These are phyloP conservation scores for Austroboletus niveus DNA, from an alignment of 1,284 basidiomycete genomes.

Conservation along the genomic window DNA sequence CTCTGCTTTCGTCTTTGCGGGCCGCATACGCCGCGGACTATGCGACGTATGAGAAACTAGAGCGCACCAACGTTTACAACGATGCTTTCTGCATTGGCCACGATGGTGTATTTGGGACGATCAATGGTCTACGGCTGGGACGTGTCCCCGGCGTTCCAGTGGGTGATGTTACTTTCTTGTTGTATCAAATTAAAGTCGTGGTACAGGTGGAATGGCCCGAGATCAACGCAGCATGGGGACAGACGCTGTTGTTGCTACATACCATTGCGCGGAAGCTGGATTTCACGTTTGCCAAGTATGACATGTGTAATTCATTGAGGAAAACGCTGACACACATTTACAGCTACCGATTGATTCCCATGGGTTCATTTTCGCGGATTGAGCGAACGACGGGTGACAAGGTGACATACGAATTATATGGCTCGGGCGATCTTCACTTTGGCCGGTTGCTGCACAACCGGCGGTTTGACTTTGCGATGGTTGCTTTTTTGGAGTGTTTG, in stretches of 20 bases:
- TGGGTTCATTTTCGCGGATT: conserved; percentile 91
- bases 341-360: conserved; percentile 86
- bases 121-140: conserved; percentile 92
- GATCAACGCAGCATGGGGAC: conserved; percentile 99
- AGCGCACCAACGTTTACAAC: conserved; percentile 96
- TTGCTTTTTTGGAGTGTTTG: conserved; percentile 92
- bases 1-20: conserved; percentile 67
- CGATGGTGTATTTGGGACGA: conserved; percentile 91
- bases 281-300: conserved; percentile 80
- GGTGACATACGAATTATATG: conserved; percentile 84
- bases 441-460: conserved; percentile 90
- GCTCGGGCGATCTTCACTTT: conserved; percentile 87
- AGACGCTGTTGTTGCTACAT: conserved; percentile 88
- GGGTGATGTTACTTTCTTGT: conserved; percentile 25
- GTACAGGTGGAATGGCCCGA: conserved; percentile 93
- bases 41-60: conserved; percentile 78
- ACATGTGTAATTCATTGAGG: conserved; percentile 5
- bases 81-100: conserved; percentile 99
- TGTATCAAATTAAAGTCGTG: conserved; percentile 4
- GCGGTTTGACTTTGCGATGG: conserved; percentile 95
- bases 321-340: conserved; percentile 10
- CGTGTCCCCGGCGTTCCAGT: conserved; percentile 78
- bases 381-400: conserved; percentile 84
- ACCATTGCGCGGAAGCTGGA: conserved; percentile 89
- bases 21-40: conserved; percentile 77